Evolutionary conservation across 2,329 filamentous ascomycete species (phyloP).

Genomic region (Monosporascus sp.): DNA sequence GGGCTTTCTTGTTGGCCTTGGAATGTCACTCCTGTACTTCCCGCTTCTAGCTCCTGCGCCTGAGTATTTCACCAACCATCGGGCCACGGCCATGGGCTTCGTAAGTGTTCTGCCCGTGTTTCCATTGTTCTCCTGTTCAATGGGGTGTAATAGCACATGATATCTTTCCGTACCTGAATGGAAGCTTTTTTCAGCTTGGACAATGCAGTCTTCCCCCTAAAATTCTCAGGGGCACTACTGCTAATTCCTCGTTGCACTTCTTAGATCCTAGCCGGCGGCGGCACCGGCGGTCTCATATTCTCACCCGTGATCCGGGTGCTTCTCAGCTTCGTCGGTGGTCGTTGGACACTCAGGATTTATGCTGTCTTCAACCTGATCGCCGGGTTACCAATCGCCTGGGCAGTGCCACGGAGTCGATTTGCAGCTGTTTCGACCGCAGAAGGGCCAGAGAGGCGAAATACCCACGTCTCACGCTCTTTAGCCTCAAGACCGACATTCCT

Average conservation of each 20-base stretch:
- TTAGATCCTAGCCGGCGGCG: constrained; percentile 34
- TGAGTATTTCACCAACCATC: constrained; percentile 43
- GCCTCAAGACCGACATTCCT: constrained; percentile 34
- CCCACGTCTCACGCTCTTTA: constrained; percentile 32
- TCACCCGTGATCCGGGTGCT: constrained; percentile 34
- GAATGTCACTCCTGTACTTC: constrained; percentile 38
- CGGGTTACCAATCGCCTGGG: constrained; percentile 33
- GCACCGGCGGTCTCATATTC: constrained; percentile 36
- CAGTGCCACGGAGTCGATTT: constrained; percentile 33
- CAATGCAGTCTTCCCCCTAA: not conserved
- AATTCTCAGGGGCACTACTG: not conserved
- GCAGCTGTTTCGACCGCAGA: constrained; percentile 15
- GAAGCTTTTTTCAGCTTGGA: not conserved
- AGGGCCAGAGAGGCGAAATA: constrained; percentile 22
- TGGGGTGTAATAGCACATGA: too few species aligned
- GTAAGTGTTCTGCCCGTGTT: constrained; percentile 18
- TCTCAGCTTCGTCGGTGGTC: constrained; percentile 34
- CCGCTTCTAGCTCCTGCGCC: constrained; percentile 39
- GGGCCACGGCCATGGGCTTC: constrained; percentile 40
- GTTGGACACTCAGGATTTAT: constrained; percentile 37
- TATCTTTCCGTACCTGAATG: too few species aligned
- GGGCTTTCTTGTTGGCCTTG: constrained; percentile 36
- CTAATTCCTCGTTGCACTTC: constrained; percentile 2
- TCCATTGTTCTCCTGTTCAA: too few species aligned
- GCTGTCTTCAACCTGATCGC: constrained; percentile 31